These are phyloP conservation scores for Primulina tabacum DNA, from an alignment of 257 asterid species.

Conservation along the genomic window DNA sequence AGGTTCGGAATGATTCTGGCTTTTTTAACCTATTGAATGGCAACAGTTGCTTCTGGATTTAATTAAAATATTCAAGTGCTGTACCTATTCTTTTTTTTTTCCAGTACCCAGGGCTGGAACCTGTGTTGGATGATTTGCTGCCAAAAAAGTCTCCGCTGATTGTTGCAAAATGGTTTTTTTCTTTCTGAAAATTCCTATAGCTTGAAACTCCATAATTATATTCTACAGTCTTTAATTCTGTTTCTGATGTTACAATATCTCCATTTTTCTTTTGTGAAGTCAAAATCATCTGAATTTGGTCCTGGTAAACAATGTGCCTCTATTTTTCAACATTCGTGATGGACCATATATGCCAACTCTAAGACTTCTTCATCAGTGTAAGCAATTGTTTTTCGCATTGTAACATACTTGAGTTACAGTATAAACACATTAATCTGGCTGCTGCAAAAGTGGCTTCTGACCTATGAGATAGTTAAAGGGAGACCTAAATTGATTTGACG, in stretches of 20 bases:
- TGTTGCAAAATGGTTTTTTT: slow-evolving; percentile 86
- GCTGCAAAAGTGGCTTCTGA: slow-evolving; percentile 14
- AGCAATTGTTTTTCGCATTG: slow-evolving; percentile 29
- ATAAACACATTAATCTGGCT: neutral
- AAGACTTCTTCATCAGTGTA: slow-evolving; percentile 97
- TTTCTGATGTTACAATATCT: slow-evolving; percentile 23
- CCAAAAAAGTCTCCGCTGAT: slow-evolving; percentile 93
- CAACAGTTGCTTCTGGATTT: neutral
- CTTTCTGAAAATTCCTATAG: slow-evolving; percentile 17
- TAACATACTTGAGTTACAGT: slow-evolving; percentile 5
- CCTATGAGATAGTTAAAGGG: slow-evolving; percentile 13
- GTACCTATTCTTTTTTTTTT: slow-evolving; percentile 25
- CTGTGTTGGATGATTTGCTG: slow-evolving; percentile 82
- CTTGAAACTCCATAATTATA: slow-evolving; percentile 9
- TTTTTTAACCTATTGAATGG: slow-evolving; percentile 7
- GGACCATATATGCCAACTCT: slow-evolving; percentile 99
- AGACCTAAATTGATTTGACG: neutral
- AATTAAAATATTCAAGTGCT: neutral
- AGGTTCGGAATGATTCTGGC: slow-evolving; percentile 45
- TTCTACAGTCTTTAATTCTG: slow-evolving; percentile 9
- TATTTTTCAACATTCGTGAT: slow-evolving; percentile 92
- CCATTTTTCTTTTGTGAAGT: slow-evolving; percentile 39
- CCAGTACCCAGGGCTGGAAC: slow-evolving; percentile 93
- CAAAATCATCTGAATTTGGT: slow-evolving; percentile 96
- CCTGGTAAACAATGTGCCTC: slow-evolving; percentile 88